Base-by-base conservation (phyloP, 495 filamentous ascomycete genomes). In the Penicillium cinerascens region DNA sequence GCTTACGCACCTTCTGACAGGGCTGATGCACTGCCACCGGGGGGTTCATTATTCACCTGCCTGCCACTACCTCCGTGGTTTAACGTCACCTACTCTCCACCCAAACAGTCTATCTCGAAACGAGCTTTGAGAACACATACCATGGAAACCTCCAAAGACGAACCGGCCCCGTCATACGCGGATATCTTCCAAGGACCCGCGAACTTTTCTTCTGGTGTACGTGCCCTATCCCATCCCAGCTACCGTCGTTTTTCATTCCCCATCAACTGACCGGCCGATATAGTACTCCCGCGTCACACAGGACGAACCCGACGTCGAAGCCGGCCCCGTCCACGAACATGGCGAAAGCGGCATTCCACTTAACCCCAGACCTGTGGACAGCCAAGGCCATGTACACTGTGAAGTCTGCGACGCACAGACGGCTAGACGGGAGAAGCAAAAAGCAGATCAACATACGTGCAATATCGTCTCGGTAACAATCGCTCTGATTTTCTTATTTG, bases 331-430 rank as follows among this genome's bases (percentile, higher is more conserved):
- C 11, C 29, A 33, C 8, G 3, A 33, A 13, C 29, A 33, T 4
- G 8, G 9, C 1, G 29, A 33, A 8, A 9, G 2, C 26, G 26
- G 7, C 29, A 25, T 43, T 9, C 18, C 41, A 11, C 41, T 43
- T 2, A 22, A 22, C 13, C 3, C 22, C 18, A n/a, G 41, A 23
- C 41, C 41, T 0, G 21, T n/a, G 13, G 41, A 43, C 5, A 21
- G 18, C 21, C 41, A 52, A 33, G 26, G 7, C 22, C 56, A 59
- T 25, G 25, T 42, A 17, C 56, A 59, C 26, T 59, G 56, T 39
- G 29, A 42, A 13, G 56, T 51, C 9, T 59, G 56, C 43, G 56
- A 59, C 22, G 27, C 44, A 3, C 53, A 56, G 35, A 36, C 46
- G 9, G 56, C 56, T 9, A 48, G 52, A 18, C 50, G 42, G 37